Evolutionary conservation across 2,329 filamentous ascomycete species (phyloP).

Genomic region (Canariomyces notabilis): DNA sequence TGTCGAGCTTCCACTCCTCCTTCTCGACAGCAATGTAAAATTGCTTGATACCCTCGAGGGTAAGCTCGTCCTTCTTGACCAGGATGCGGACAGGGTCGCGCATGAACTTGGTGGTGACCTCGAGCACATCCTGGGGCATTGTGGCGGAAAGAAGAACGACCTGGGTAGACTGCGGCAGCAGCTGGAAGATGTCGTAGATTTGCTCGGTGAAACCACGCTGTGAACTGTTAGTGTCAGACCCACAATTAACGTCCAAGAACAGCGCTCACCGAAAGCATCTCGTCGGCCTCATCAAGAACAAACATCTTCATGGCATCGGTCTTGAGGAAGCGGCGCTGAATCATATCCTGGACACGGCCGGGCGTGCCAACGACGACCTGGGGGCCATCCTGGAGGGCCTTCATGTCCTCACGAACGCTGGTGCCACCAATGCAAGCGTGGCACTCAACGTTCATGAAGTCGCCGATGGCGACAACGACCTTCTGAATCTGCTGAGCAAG

Average conservation of each 20-base stretch:
- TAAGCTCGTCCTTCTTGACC: slow-evolving; percentile 99
- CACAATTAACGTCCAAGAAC: not conserved
- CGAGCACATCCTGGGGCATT: slow-evolving; percentile 97
- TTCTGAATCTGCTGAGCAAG: slow-evolving; percentile 99
- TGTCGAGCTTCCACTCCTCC: slow-evolving; percentile 99
- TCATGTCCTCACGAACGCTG: slow-evolving; percentile 97
- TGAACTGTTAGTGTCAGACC: slow-evolving; percentile 32
- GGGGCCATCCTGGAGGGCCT: slow-evolving; percentile 89
- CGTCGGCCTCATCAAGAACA: slow-evolving; percentile 97
- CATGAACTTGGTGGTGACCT: slow-evolving; percentile 99
- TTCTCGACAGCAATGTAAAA: slow-evolving; percentile 99
- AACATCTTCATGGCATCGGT: slow-evolving; percentile 99
- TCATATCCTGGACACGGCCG: slow-evolving; percentile 99
- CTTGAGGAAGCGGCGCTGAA: slow-evolving; percentile 93
- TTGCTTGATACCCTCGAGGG: slow-evolving; percentile 99
- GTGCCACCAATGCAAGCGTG: slow-evolving; percentile 99
- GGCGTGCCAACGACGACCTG: slow-evolving; percentile 98
- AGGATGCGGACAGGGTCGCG: slow-evolving; percentile 97
- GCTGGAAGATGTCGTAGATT: slow-evolving; percentile 99
- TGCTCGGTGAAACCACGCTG: slow-evolving; percentile 98
- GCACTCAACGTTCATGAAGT: slow-evolving; percentile 99
- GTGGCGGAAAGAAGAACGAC: slow-evolving; percentile 97
- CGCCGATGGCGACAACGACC: slow-evolving; percentile 95
- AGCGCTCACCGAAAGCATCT: slow-evolving; percentile 85
- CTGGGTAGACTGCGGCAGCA: slow-evolving; percentile 95